A percentile compares a stretch with the other conserved stretches of the same genome.
These are phyloP conservation scores for Agroathelia rolfsii DNA, from an alignment of 1,284 basidiomycete species.

Conservation along the genomic window DNA sequence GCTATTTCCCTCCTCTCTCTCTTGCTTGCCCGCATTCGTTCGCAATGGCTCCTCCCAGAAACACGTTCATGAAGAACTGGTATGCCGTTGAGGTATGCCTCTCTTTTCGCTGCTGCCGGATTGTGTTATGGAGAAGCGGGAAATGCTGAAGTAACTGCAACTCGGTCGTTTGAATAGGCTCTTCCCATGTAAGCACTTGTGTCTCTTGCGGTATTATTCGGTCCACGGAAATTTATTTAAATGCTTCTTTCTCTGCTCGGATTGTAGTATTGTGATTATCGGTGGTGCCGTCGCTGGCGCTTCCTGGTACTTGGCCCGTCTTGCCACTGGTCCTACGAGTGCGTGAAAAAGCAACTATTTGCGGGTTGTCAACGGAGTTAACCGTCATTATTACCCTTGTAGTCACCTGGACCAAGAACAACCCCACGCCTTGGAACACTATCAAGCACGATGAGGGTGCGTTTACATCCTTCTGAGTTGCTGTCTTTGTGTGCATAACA, in stretches of 20 bases:
- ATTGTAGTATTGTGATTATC: slow-evolving; percentile 57
- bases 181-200: slow-evolving; percentile 58
- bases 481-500: too few relatives aligned
- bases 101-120: slow-evolving; percentile 1
- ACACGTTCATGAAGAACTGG: slow-evolving; percentile 61
- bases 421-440: slow-evolving; percentile 74
- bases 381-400: slow-evolving; percentile 4
- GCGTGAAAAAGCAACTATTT: slow-evolving; percentile 18
- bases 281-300: slow-evolving; percentile 56
- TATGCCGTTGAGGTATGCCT: slow-evolving; percentile 66
- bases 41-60: slow-evolving; percentile 18
- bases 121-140: slow-evolving; percentile 8
- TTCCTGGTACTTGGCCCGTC: slow-evolving; percentile 61
- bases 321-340: slow-evolving; percentile 64
- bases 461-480: too few relatives aligned
- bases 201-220: too few relatives aligned
- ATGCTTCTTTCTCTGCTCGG: too few relatives aligned
- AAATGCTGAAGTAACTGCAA: too few relatives aligned
- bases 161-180: slow-evolving; percentile 36
- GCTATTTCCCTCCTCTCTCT: too few relatives aligned
- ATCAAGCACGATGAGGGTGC: slow-evolving; percentile 63
- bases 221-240: too few relatives aligned
- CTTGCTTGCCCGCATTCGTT: background rate
- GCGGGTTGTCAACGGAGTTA: slow-evolving; percentile 7
- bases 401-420: slow-evolving; percentile 76